Evolutionary conservation across 441 rosid genomes (phyloP).

Genomic region (Croton setiger): DNA sequence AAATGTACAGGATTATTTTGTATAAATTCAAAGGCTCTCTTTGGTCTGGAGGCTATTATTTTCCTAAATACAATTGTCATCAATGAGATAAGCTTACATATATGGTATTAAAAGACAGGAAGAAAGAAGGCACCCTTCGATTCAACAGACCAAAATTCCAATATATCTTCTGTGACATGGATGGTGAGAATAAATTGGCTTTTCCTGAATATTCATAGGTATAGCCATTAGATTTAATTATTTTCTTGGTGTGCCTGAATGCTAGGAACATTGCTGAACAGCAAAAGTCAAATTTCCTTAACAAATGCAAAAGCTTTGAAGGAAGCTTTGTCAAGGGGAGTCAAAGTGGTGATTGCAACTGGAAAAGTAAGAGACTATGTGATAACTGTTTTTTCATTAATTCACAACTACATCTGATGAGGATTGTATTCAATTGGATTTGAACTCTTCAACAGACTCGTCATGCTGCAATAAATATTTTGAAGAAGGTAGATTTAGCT

Average conservation of each 20-base stretch:
- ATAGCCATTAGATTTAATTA: slow-evolving; percentile 21
- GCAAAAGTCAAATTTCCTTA: slow-evolving; percentile 63
- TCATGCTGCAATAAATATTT: slow-evolving; percentile 53
- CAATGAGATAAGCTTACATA: slow-evolving; percentile 38
- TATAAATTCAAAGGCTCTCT: background rate
- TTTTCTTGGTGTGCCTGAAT: slow-evolving; percentile 20
- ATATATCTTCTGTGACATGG: slow-evolving; percentile 95
- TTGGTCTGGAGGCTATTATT: slow-evolving; percentile 3
- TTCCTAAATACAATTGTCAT: background rate
- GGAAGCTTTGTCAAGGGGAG: slow-evolving; percentile 79
- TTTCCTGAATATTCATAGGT: slow-evolving; percentile 18
- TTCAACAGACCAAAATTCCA: slow-evolving; percentile 88
- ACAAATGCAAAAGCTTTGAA: slow-evolving; percentile 71
- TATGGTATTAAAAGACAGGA: slow-evolving; percentile 70
- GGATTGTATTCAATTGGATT: slow-evolving; percentile 18
- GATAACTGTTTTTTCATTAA: background rate
- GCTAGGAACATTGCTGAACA: slow-evolving; percentile 78
- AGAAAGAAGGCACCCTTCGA: slow-evolving; percentile 72
- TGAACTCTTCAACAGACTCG: slow-evolving; percentile 58
- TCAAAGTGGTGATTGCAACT: slow-evolving; percentile 87
- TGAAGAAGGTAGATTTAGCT: slow-evolving; percentile 66
- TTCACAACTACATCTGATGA: background rate
- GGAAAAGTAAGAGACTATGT: slow-evolving; percentile 61
- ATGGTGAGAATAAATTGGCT: slow-evolving; percentile 53
- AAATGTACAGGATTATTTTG: background rate